Percentiles rank a stretch among this genome's conserved stretches.
phyloP scores from a whole-genome alignment of 768 basidiomycete species.

The Lactifluus piperatus region DNA sequence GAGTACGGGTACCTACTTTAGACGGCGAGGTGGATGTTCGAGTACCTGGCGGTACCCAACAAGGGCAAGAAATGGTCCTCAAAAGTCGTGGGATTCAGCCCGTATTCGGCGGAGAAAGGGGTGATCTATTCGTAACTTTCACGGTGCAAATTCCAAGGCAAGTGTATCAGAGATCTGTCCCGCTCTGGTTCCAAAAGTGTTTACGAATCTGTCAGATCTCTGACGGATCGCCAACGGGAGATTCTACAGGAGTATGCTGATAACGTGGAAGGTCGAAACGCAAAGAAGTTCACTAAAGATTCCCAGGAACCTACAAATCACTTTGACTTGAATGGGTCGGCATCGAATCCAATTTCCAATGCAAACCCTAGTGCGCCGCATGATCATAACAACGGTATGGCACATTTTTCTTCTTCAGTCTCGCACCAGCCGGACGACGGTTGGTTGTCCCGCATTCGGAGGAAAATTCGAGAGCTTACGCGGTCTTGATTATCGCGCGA shows the following conservation, averaged over 20 bases:
- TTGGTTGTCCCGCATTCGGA: constrained; percentile 65
- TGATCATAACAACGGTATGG: constrained; percentile 63
- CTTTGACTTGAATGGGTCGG: constrained; percentile 20
- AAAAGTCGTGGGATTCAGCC: constrained; percentile 75
- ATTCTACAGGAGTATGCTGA: constrained; percentile 87
- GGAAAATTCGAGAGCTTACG: constrained; percentile 59
- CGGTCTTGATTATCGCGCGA: constrained; percentile 49
- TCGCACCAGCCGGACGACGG: constrained; percentile 42
- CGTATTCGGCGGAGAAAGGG: constrained; percentile 50
- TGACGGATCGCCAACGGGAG: constrained; percentile 77
- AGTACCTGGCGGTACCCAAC: constrained; percentile 88
- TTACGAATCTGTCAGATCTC: constrained; percentile 43
- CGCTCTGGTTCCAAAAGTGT: constrained; percentile 3
- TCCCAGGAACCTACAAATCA: constrained; percentile 19
- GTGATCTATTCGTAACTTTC: constrained; percentile 88
- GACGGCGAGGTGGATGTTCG: constrained; percentile 95
- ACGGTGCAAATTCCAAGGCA: constrained; percentile 84
- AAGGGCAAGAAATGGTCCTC: constrained; percentile 94
- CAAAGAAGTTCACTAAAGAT: constrained; percentile 22
- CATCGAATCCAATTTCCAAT: constrained; percentile 5
- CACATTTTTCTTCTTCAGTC: constrained; percentile 50
- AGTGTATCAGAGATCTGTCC: constrained; percentile 25
- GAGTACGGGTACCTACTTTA: constrained; percentile 85
- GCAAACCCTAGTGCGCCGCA: constrained; percentile 15
- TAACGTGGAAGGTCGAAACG: constrained; percentile 71